Percentiles rank a stretch among this genome's conserved stretches.
These are phyloP conservation scores for Pyrus pyrifolia DNA, from an alignment of 306 rosid species.

Conservation along the genomic window DNA sequence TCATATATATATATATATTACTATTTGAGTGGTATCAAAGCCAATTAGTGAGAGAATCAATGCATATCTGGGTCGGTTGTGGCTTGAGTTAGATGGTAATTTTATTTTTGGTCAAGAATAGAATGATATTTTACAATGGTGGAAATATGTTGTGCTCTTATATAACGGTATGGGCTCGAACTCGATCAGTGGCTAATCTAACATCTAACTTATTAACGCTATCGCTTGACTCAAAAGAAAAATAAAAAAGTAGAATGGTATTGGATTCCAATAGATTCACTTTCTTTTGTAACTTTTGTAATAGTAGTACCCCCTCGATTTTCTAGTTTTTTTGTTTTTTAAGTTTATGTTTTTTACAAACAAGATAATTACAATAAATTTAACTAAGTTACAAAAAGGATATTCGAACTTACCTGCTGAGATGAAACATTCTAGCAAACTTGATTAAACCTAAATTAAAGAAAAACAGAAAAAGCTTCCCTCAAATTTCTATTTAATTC, in stretches of 20 bases:
- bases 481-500: no score
- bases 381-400: no score
- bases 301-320: not conserved
- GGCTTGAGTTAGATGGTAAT: not conserved
- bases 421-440: not conserved
- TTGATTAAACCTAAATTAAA: no score
- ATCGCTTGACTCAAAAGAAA: no score
- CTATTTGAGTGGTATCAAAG: not conserved
- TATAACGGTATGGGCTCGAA: accelerated
- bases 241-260: not conserved
- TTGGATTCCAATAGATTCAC: constrained; percentile 11
- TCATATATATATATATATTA: no score
- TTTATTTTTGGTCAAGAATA: not conserved
- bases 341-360: no score
- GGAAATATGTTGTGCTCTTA: no score
- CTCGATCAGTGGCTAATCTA: no score
- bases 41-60: constrained; percentile 4
- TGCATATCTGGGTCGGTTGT: not conserved
- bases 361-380: no score
- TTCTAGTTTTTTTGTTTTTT: not conserved
- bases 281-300: not conserved
- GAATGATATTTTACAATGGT: not conserved
- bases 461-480: no score
- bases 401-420: no score
- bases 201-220: no score